Evolutionary conservation across 2,329 filamentous ascomycete species (phyloP), one percentile per base, ranked within the genome.

Genomic region (Emydomyces testavorans): DNA sequence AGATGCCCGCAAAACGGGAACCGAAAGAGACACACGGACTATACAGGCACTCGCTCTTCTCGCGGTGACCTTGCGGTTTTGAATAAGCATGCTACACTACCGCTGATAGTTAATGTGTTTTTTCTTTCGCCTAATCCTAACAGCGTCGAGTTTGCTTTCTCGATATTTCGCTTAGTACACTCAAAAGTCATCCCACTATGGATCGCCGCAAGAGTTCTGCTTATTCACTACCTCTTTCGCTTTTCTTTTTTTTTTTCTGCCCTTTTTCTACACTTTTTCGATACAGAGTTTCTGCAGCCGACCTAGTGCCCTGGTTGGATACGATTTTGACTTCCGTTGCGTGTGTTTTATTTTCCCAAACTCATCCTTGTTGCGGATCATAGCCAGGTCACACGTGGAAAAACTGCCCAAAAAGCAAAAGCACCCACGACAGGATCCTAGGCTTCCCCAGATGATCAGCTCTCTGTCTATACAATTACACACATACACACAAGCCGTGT

Each of bases 341-440:
- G 21, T 44, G 28, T 26, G 13, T 24, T 15, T 46, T 34, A 20
- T 31, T 4, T 20, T 18, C 21, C 10, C 37, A 26, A n/a, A 3
- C 44, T 10, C 26, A 48, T 48, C 46, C 46, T 48, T 41, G 46
- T 29, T 48, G 46, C 46, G 46, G 46, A 48, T 48, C 46, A 48
- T 26, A 13, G 7, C 32, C 26, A 38, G 24, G 32, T 35, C 44
- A 36, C 46, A 48, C 46, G 46, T 48, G 46, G 46, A 36, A 21
- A 40, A 34, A 13, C 4, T 34, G 29, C 32, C 36, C 35, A 32
- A 39, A 39, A 47, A 47, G 28, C 44, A 47, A 39, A 39, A 21
- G 7, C 20, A n/a, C 16, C 24, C 29, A 26, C 20, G 11, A 2
- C n/a, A 15, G n/a, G 20, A 18, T 29, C 34, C 24, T 16, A 29